Base-by-base conservation (phyloP, 1,284 basidiomycete species). In the Sparassis latifolia region DNA sequence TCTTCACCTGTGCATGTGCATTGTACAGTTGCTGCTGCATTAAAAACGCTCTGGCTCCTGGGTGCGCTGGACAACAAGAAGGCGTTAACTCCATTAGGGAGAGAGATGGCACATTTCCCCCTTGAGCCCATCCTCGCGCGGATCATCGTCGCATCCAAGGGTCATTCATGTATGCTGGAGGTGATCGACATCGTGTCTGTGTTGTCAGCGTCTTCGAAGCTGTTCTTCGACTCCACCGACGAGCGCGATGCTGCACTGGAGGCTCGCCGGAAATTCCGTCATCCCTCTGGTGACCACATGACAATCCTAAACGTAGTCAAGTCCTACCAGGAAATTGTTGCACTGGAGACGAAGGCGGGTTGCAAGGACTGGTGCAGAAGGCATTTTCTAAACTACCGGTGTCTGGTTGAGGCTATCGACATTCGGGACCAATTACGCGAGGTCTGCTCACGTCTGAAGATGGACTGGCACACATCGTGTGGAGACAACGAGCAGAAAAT, bases 241-340 rank as follows among this genome's bases (percentile, higher is more conserved):
- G 77, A 86, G 48, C 79, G 93, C 27, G 89, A 93, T 46, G 72
- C 73, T 3, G 84, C 87, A 0, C 68, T 76, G 0, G 82, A 83
- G 48, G 84, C 85, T 1, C 76, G 89, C 2, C 70, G 76, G 43
- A 89, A 89, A 64, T 97, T 97, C 65, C 76, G 83, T 10, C 89
- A 93, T 63, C 71, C 81, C 2, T 84, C 87, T 49, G 95, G 96
- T 28, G 96, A 99, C 65, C 92, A 97, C 65, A 74, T 97, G 52
- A 97, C 93, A 10, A 78, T 86, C 50, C 76, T 97, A 54, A 96
- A 96, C 57, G 84, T 84, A 3, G 78, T 92, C 45, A 79, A 83
- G n/a, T 81, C 89, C 3, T 98, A 94, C 64, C 76, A 81, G 55
- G 80, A 85, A 51, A 68, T 86, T 6, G 66, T 71, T 3, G 60